These are phyloP conservation scores for Oryza nivara DNA, from an alignment of 176 grass and related monocot species.

Conservation along the genomic window DNA sequence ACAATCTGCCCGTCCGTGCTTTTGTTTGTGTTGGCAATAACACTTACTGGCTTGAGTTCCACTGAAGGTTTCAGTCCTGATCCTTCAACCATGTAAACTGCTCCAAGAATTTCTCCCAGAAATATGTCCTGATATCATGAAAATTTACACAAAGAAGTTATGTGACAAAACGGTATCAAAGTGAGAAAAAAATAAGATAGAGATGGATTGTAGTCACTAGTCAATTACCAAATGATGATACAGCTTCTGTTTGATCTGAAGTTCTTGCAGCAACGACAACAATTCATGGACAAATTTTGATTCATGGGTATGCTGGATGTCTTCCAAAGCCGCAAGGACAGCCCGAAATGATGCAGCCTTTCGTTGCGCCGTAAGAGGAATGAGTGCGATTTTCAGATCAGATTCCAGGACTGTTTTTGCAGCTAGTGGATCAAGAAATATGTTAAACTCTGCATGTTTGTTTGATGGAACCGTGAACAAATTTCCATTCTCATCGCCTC, in stretches of 20 bases:
- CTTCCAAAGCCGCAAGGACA: slow-evolving; percentile 50
- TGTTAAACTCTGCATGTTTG: slow-evolving; percentile 76
- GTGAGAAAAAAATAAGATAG: neutral
- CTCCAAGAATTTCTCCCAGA: slow-evolving; percentile 72
- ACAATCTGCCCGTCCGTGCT: slow-evolving; percentile 54
- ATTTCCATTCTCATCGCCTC: slow-evolving; percentile 56
- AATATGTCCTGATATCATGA: slow-evolving; percentile 55
- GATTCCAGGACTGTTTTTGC: slow-evolving; percentile 71
- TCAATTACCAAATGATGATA: slow-evolving; percentile 78
- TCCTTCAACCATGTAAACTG: slow-evolving; percentile 60
- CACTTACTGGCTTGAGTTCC: slow-evolving; percentile 31
- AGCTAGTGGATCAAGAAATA: slow-evolving; percentile 88
- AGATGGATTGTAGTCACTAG: neutral
- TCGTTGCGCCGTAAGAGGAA: slow-evolving; percentile 63
- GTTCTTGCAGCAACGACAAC: slow-evolving; percentile 58
- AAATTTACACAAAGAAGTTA: neutral
- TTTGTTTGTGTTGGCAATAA: slow-evolving; percentile 36
- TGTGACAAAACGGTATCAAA: neutral
- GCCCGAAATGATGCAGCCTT: slow-evolving; percentile 56
- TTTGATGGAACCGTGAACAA: slow-evolving; percentile 71
- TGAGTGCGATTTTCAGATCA: slow-evolving; percentile 55
- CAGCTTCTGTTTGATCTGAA: slow-evolving; percentile 47
- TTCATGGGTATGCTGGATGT: slow-evolving; percentile 54
- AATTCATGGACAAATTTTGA: slow-evolving; percentile 60
- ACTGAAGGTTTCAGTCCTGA: slow-evolving; percentile 40